Conservation (phyloP, 192 early-diverging fungal genomes). For the Coemansia sp. region DNA sequence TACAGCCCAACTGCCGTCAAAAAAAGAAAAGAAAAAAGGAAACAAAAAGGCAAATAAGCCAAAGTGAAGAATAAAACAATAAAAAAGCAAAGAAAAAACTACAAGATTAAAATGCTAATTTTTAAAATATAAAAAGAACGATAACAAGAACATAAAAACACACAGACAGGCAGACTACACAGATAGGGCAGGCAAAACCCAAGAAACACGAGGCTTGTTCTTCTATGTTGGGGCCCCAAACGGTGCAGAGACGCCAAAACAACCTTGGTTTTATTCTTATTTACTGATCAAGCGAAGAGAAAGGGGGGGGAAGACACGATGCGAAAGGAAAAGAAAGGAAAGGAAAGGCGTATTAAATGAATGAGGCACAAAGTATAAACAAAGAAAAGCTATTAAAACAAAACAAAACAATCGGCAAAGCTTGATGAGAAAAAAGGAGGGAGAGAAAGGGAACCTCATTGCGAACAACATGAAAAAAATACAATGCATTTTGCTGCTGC, state of each 20-base stretch:
- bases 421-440: constrained; percentile 3
- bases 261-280: not conserved
- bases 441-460: constrained; percentile 2
- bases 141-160: not conserved
- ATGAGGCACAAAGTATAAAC: not conserved
- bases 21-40: not conserved
- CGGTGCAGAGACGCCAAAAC: not conserved
- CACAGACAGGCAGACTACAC: not conserved
- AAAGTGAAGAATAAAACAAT: too few relatives aligned
- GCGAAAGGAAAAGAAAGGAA: too few relatives aligned
- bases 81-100: not conserved
- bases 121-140: not conserved
- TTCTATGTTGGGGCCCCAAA: not conserved
- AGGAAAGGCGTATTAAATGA: not conserved
- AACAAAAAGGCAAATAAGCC: constrained; percentile 5
- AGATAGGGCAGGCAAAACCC: not conserved
- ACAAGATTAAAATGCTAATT: not conserved
- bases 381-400: not conserved
- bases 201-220: not conserved
- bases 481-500: not conserved
- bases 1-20: too few relatives aligned
- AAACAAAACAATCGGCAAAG: not conserved
- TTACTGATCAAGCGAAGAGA: not conserved
- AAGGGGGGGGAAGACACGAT: not conserved
- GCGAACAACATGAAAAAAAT: not conserved